phyloP scores from a whole-genome alignment of 1,284 basidiomycete species.

The Naganishia sp. region DNA sequence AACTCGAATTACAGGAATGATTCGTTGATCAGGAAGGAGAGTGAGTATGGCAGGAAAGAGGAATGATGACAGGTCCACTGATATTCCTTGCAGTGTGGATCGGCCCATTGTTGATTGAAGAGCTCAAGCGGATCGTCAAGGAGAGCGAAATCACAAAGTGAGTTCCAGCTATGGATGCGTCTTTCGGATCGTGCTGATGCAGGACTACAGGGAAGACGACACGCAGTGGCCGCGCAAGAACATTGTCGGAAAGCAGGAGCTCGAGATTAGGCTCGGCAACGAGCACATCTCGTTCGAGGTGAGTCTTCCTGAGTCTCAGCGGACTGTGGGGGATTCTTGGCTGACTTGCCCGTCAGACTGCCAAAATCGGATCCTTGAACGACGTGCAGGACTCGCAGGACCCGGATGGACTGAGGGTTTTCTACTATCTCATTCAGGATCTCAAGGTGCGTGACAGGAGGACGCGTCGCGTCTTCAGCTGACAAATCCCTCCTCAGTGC shows the following conservation, averaged over 20 bases:
- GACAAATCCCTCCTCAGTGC: constrained; percentile 62
- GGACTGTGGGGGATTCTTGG: no score
- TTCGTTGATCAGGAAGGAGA: constrained; percentile 95
- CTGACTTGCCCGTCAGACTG: constrained; percentile 64
- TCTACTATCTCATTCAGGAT: constrained; percentile 98
- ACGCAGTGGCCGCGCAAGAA: constrained; percentile 98
- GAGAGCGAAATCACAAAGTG: constrained; percentile 94
- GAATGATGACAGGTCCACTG: not conserved
- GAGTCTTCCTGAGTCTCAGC: constrained; percentile 41
- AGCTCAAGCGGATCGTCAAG: constrained; percentile 92
- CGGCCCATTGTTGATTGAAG: constrained; percentile 84
- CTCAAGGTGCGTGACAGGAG: constrained; percentile 67
- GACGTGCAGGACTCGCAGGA: constrained; percentile 97
- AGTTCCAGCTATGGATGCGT: constrained; percentile 41
- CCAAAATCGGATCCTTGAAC: constrained; percentile 93
- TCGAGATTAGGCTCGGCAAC: constrained; percentile 90
- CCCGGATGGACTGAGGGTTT: constrained; percentile 95
- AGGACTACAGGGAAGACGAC: constrained; percentile 84
- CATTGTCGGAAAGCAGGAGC: constrained; percentile 94
- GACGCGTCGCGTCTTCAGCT: not conserved
- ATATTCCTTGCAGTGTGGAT: constrained; percentile 76
- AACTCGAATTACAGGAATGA: constrained; percentile 99
- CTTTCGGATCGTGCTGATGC: not conserved
- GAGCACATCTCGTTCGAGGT: constrained; percentile 98
- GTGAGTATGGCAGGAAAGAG: constrained; percentile 59